Percentiles rank a stretch among this genome's conserved stretches.
Conservation (phyloP, 352 stramenopile species). For the Globisporangium recalcitrans region DNA sequence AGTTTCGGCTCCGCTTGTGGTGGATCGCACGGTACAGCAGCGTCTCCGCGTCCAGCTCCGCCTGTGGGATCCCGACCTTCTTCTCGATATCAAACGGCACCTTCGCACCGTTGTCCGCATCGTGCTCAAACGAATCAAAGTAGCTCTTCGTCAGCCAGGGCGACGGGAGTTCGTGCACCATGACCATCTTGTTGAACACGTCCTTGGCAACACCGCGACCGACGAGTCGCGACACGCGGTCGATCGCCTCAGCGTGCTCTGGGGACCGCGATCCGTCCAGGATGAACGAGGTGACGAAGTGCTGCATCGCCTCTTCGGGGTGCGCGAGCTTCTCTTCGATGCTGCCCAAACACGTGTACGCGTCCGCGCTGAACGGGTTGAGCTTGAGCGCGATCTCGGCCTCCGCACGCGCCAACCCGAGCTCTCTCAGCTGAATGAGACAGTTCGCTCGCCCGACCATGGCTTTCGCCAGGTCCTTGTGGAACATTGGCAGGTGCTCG, state of each 20-base stretch:
- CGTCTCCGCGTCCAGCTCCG: conserved; percentile 42
- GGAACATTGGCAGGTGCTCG: conserved; percentile 54
- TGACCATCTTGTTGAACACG: conserved; percentile 65
- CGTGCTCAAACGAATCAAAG: conserved; percentile 81
- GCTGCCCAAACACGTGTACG: conserved; percentile 63
- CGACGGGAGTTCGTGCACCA: conserved; percentile 68
- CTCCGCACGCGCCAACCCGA: conserved; percentile 38
- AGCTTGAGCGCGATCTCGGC: conserved; percentile 45
- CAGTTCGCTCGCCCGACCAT: conserved; percentile 58
- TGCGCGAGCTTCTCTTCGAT: conserved; percentile 50
- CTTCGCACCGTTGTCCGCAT: conserved; percentile 53
- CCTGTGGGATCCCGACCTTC: conserved; percentile 24
- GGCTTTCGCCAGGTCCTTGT: conserved; percentile 52
- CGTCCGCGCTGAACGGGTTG: conserved; percentile 61
- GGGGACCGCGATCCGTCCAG: conserved; percentile 68
- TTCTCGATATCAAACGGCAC: conserved; percentile 68
- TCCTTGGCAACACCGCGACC: conserved; percentile 59
- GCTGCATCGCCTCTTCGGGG: conserved; percentile 67
- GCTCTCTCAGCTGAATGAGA: conserved; percentile 47
- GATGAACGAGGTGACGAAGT: conserved; percentile 81
- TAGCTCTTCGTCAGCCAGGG: conserved; percentile 81
- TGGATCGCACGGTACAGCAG: conserved; percentile 65
- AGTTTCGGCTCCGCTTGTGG: conserved; percentile 57
- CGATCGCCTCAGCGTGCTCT: conserved; percentile 65
- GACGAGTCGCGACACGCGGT: conserved; percentile 62